These are phyloP conservation scores for Mortierella hygrophila DNA, from an alignment of 192 early-diverging fungal species.

Conservation along the genomic window DNA sequence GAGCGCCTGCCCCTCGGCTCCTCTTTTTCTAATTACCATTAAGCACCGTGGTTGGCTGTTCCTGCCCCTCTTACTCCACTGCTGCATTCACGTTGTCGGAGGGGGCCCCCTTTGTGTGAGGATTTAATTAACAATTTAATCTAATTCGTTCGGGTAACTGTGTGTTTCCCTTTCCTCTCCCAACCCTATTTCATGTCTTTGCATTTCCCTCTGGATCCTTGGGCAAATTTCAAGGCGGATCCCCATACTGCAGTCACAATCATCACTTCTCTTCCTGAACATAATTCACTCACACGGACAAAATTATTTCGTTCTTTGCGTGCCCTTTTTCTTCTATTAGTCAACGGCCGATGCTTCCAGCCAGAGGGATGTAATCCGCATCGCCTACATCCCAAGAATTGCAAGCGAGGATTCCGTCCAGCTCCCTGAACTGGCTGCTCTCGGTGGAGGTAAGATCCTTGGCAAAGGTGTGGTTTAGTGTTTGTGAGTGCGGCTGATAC, in stretches of 20 bases:
- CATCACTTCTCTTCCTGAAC: not conserved
- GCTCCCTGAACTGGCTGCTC: constrained; percentile 6
- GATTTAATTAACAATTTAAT: constrained; percentile 1
- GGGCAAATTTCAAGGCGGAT: not conserved
- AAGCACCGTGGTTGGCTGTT: not conserved
- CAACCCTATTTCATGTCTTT: not conserved
- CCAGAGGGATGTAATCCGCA: constrained; percentile 29
- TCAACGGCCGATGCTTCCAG: not conserved
- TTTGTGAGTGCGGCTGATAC: too few relatives aligned
- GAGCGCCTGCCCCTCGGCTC: not conserved
- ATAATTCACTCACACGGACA: not conserved
- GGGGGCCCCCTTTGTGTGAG: not conserved
- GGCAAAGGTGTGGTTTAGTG: not conserved
- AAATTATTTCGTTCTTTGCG: not conserved
- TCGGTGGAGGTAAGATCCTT: constrained; percentile 16
- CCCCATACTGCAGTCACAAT: not conserved
- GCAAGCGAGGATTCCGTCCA: not conserved
- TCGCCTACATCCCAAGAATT: constrained; percentile 28
- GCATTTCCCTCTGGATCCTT: not conserved
- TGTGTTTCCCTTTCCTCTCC: not conserved
- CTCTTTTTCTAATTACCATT: not conserved
- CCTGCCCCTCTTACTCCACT: not conserved
- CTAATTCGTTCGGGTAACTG: not conserved
- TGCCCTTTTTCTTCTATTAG: not conserved
- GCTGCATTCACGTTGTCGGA: not conserved